A percentile compares a stretch with the other conserved stretches of the same genome.
phyloP scores from a whole-genome alignment of 1,284 basidiomycete species.

The Cystobasidium sp. region DNA sequence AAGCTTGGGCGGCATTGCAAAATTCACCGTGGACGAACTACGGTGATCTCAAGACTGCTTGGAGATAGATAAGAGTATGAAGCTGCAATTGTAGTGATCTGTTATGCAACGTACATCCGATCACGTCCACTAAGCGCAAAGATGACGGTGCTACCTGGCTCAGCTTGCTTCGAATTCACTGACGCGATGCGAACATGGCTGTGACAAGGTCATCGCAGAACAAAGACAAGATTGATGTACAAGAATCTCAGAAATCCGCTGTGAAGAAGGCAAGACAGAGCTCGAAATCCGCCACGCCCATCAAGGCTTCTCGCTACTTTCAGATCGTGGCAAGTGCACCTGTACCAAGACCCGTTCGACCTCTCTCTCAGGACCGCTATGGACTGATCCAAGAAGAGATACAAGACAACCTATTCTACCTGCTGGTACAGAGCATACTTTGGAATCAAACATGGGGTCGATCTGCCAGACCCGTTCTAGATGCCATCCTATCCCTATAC shows the following conservation, averaged over 20 bases:
- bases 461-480: constrained; percentile 15
- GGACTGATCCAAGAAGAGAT: constrained; percentile 39
- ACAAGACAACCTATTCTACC: constrained; percentile 10
- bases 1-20: constrained; percentile 1
- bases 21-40: no score
- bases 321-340: not conserved
- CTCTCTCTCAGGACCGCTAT: constrained; percentile 9
- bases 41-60: no score
- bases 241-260: not conserved
- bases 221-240: no score
- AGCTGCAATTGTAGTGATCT: no score
- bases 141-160: no score
- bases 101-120: no score
- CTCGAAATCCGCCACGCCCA: not conserved
- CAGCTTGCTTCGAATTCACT: no score
- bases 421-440: constrained; percentile 26
- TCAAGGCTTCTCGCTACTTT: not conserved
- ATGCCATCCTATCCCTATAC: constrained; percentile 19
- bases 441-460: constrained; percentile 35
- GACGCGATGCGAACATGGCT: no score
- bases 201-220: no score
- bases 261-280: not conserved
- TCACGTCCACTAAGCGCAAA: no score
- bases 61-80: no score
- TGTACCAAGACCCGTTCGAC: constrained; percentile 7